Base-by-base conservation (phyloP, 257 asterid genomes). In the Verbascum thapsus region DNA sequence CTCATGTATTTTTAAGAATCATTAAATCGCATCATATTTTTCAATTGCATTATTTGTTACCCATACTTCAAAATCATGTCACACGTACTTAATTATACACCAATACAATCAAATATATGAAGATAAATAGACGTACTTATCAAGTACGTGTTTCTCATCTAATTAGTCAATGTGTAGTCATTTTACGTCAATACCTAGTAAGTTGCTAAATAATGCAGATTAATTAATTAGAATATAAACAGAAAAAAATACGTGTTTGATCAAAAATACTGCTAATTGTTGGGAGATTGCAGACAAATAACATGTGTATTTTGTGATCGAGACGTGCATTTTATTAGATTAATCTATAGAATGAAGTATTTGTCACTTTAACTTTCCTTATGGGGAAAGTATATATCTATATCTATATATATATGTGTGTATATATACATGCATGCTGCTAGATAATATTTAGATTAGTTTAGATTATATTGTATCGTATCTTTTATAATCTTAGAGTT, bases 261-360 rank as follows among this genome's bases (percentile, higher is more conserved):
- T 68, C 49, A 37, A 6, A 45, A 68, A 47, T 61, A 34, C 22
- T 19, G 43, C 68, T 15, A 43, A 43, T 71, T 35, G 67, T 70
- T 74, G 75, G 68, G 69, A 64, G 18, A 53, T 66, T 66, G 26
- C 71, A 52, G 57, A 83, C 69, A 53, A 51, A 72, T 53, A 3
- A 64, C 81, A 74, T 59, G 67, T 71, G 72, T 74, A 71, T 37
- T 60, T 57, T 60, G 13, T 55, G 81, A 77, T 3, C 53, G 63
- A 20, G 79, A 77, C 81, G 8, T 47, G n/a, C 42, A 10, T 60
- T 10, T 30, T 37, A 58, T 51, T 26, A 58, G 53, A 63, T 20
- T 42, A n/a, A 59, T 64, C 15, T 6, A 30, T 6, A 22, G 8
- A 7, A n/a, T 16, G 30, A 15, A 53, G 49, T 26, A 18, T 43